Evolutionary conservation across 31 red algal genomes (phyloP).

Genomic region (Porphyra umbilicalis): DNA sequence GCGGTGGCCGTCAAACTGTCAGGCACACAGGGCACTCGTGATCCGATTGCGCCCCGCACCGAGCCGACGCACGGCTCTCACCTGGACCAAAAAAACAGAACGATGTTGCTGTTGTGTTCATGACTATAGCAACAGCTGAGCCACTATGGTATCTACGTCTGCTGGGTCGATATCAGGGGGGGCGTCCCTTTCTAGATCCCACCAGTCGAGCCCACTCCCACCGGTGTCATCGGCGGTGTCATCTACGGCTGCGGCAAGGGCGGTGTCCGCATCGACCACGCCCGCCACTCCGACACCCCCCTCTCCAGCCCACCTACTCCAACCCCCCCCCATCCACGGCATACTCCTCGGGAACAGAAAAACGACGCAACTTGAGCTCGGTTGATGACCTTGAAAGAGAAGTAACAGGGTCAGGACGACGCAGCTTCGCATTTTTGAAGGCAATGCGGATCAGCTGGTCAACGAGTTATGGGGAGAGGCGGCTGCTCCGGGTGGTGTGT

Average conservation of each 20-base stretch:
- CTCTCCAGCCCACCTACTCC: background rate
- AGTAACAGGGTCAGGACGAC: background rate
- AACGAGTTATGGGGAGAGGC: background rate
- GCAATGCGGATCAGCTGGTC: background rate
- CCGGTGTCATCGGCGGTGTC: background rate
- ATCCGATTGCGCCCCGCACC: no score
- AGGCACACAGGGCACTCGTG: no score
- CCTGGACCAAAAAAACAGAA: no score
- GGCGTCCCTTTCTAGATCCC: background rate
- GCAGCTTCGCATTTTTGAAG: background rate
- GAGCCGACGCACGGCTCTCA: no score
- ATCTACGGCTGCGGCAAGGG: no score
- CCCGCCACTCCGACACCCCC: no score
- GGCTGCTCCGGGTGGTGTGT: background rate
- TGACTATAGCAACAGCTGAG: background rate
- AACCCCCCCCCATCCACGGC: background rate
- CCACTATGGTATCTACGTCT: background rate
- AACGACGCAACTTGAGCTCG: background rate
- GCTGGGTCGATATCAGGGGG: background rate
- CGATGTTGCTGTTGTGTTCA: no score
- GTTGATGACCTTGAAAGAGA: background rate
- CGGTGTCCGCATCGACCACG: background rate
- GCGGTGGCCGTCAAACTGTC: no score
- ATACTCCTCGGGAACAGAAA: background rate
- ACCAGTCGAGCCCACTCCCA: background rate